Percentiles rank a stretch among this genome's conserved stretches.
These are phyloP conservation scores for Phialocephala subalpina DNA, from an alignment of 2,329 filamentous ascomycete species.

Conservation along the genomic window DNA sequence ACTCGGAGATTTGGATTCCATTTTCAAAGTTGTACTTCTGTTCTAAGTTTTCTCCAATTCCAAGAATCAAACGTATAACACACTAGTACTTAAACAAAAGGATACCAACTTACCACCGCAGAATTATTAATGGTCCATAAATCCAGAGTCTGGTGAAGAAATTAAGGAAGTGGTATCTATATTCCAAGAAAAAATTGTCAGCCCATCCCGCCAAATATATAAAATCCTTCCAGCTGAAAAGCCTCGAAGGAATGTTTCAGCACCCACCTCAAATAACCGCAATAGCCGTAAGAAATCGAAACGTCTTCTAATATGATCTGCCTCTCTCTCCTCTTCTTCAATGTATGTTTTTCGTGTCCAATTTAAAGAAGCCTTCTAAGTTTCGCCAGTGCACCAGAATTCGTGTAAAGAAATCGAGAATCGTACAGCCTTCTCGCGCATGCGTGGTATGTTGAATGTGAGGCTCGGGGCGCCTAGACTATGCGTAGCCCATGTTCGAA, in stretches of 20 bases:
- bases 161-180: slow-evolving; percentile 33
- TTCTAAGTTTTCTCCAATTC: not conserved
- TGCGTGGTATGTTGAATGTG: slow-evolving; percentile 24
- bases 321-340: slow-evolving; percentile 24
- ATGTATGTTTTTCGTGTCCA: slow-evolving; percentile 24
- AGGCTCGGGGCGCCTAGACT: slow-evolving; percentile 42
- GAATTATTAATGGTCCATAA: slow-evolving; percentile 28
- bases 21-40: not conserved
- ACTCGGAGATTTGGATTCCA: not conserved
- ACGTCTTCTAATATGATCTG: slow-evolving; percentile 29
- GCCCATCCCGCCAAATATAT: slow-evolving; percentile 23
- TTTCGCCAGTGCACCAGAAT: slow-evolving; percentile 29
- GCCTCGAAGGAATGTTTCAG: slow-evolving; percentile 16
- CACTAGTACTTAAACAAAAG: not conserved
- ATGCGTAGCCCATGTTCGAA: slow-evolving; percentile 44
- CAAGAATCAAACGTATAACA: not conserved
- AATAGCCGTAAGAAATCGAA: slow-evolving; percentile 34
- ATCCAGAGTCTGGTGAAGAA: slow-evolving; percentile 23
- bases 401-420: slow-evolving; percentile 31
- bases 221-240: slow-evolving; percentile 8
- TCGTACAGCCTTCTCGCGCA: slow-evolving; percentile 38
- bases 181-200: slow-evolving; percentile 23
- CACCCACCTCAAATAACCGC: slow-evolving; percentile 34
- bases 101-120: slow-evolving; percentile 28
- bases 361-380: slow-evolving; percentile 35